phyloP scores from a whole-genome alignment of 2,329 filamentous ascomycete genomes.

The Tympanopsis confertula region DNA sequence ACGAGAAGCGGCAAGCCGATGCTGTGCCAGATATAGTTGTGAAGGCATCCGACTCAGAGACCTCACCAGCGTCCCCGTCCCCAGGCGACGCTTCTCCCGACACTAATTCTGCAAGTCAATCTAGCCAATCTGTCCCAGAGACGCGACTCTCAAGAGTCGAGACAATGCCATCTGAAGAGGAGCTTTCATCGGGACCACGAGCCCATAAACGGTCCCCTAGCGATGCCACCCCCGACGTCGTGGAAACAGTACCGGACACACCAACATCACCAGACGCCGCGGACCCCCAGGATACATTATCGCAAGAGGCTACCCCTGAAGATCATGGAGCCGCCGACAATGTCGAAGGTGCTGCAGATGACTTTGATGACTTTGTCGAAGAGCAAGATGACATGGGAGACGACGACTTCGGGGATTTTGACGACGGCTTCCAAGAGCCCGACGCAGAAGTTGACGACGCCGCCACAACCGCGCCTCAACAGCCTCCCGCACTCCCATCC shows the following conservation, averaged over 20 bases:
- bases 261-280: constrained; percentile 37
- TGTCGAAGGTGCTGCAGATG: constrained; percentile 51
- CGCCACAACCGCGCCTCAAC: constrained; percentile 12
- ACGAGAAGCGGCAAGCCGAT: constrained; percentile 42
- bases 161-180: neutral
- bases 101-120: too few species aligned
- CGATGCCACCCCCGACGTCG: neutral
- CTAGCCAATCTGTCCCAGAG: neutral
- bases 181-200: neutral
- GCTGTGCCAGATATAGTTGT: constrained; percentile 45
- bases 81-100: too few species aligned
- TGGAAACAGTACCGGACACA: constrained; percentile 22
- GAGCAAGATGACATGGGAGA: constrained; percentile 35
- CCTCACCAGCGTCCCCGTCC: too few species aligned
- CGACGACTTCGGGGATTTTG: constrained; percentile 53
- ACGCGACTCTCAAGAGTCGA: neutral
- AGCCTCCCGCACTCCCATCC: constrained; percentile 18
- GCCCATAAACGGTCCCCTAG: neutral
- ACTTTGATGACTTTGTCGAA: constrained; percentile 61
- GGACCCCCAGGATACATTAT: constrained; percentile 32
- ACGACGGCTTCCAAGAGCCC: constrained; percentile 52
- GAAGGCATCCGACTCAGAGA: constrained; percentile 27
- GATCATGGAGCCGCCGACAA: constrained; percentile 45
- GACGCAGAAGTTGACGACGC: constrained; percentile 18
- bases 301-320: constrained; percentile 41